A percentile compares a stretch with the other conserved stretches of the same genome.
Evolutionary conservation across 345 rosid genomes (phyloP).

Genomic region (Citrus trifoliata): DNA sequence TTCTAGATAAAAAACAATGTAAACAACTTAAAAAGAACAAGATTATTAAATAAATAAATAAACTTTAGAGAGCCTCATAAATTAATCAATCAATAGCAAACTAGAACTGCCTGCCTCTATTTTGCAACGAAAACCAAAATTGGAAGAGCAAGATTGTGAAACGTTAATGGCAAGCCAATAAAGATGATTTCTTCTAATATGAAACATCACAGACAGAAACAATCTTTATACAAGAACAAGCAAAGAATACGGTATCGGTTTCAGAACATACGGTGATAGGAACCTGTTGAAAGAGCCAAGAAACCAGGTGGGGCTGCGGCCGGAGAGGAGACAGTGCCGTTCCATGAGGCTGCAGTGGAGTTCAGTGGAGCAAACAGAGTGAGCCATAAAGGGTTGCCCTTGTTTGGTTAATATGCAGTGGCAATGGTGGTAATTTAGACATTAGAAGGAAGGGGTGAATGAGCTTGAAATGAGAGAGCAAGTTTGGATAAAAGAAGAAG

Average conservation of each 20-base stretch:
- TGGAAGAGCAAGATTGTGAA: not conserved
- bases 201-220: not conserved
- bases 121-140: not conserved
- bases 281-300: constrained; percentile 30
- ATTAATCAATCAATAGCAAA: not conserved
- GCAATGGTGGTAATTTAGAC: constrained; percentile 15
- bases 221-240: not conserved
- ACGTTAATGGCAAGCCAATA: not conserved
- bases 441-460: constrained; percentile 6
- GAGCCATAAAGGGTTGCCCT: constrained; percentile 7
- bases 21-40: not conserved
- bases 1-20: not conserved
- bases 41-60: not conserved
- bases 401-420: constrained; percentile 6
- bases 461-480: not conserved
- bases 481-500: not conserved
- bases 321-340: constrained; percentile 29
- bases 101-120: not conserved
- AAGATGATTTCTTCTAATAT: not conserved
- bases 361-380: constrained; percentile 21
- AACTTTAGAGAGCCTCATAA: not conserved
- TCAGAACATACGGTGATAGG: constrained; percentile 47
- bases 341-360: constrained; percentile 42
- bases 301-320: constrained; percentile 37
- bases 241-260: not conserved